Evolutionary conservation across 306 rosid genomes (phyloP).

Genomic region (Astragalus membranaceus): DNA sequence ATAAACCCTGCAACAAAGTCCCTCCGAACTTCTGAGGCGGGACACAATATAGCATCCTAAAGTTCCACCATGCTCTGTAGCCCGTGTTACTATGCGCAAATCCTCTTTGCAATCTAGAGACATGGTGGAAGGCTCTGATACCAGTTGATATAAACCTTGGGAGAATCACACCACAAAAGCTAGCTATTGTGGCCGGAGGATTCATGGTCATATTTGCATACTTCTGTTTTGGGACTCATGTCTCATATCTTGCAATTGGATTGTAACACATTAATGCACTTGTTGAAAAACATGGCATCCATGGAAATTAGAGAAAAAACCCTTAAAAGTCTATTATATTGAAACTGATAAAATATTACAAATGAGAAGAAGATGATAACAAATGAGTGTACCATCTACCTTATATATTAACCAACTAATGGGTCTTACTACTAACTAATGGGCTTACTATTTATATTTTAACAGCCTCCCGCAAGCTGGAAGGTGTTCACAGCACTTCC

Average conservation of each 20-base stretch:
- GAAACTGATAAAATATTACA: too few relatives aligned
- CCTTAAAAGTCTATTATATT: too few relatives aligned
- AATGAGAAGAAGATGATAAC: too few relatives aligned
- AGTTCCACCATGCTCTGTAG: not conserved
- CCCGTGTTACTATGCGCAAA: not conserved
- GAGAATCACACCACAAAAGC: not conserved
- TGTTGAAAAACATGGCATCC: too few relatives aligned
- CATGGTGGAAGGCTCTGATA: not conserved
- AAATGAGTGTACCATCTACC: too few relatives aligned
- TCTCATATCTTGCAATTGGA: not conserved
- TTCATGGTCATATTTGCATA: not conserved
- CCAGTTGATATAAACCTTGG: not conserved
- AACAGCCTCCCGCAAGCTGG: too few relatives aligned
- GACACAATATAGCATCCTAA: not conserved
- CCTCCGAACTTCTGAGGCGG: not conserved
- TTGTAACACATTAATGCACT: not conserved
- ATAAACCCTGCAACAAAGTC: not conserved
- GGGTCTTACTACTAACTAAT: too few relatives aligned
- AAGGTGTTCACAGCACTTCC: too few relatives aligned
- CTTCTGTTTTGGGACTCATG: not conserved
- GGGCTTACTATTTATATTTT: too few relatives aligned
- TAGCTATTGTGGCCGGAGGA: not conserved
- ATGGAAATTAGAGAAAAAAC: too few relatives aligned
- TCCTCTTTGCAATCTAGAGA: not conserved
- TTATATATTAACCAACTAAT: too few relatives aligned